Conservation (phyloP, 805 yeast species). For the Yamadazyma sp. region DNA sequence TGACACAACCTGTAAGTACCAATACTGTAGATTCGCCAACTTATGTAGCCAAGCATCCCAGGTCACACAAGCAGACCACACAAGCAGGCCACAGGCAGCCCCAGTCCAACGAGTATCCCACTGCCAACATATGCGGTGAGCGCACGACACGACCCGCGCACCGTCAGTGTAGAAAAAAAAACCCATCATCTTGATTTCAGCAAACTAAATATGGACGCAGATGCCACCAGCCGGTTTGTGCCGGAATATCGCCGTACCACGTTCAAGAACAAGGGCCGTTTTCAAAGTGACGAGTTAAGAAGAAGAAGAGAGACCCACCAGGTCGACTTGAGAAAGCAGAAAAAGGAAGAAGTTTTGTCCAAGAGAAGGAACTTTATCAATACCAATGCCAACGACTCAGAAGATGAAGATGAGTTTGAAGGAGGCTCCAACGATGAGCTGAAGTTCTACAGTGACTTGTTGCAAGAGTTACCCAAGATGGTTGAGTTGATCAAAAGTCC, state of each 20-base stretch:
- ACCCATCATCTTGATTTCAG: constrained; percentile 6
- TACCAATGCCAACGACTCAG: constrained; percentile 37
- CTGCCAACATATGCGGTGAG: constrained; percentile 1
- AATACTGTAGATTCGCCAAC: no score
- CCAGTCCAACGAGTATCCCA: no score
- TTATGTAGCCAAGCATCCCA: no score
- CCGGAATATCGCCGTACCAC: constrained; percentile 98
- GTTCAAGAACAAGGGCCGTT: constrained; percentile 91
- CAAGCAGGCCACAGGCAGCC: no score
- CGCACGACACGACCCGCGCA: constrained; percentile 9
- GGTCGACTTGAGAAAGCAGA: constrained; percentile 93
- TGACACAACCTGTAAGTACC: no score
- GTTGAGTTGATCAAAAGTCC: constrained; percentile 73
- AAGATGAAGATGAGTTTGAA: constrained; percentile 37
- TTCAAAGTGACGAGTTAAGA: constrained; percentile 93
- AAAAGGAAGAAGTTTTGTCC: constrained; percentile 90
- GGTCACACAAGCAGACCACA: no score
- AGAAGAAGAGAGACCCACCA: constrained; percentile 98
- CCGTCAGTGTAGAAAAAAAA: constrained; percentile 2
- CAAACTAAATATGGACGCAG: constrained; percentile 59
- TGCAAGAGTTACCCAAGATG: constrained; percentile 78
- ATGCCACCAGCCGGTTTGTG: constrained; percentile 77
- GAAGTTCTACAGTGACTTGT: constrained; percentile 41
- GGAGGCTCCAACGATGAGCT: constrained; percentile 43
- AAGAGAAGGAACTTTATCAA: constrained; percentile 81